These are phyloP conservation scores for Xylariaceae sp. DNA, from an alignment of 2,329 filamentous ascomycete species.

Conservation along the genomic window DNA sequence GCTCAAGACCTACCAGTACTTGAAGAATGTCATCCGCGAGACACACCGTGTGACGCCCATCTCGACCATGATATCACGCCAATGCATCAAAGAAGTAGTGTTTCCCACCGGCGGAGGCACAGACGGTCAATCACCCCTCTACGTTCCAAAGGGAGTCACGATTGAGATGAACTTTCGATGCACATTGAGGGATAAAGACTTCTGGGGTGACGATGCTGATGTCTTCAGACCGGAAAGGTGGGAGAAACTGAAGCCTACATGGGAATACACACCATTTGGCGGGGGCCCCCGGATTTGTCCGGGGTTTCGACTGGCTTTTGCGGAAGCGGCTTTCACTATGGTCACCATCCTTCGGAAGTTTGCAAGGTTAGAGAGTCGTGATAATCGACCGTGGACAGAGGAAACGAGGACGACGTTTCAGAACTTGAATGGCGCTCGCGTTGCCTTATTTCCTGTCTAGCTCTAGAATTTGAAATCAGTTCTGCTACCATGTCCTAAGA, in stretches of 20 bases:
- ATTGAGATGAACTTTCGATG: slow-evolving; percentile 13
- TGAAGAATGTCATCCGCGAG: slow-evolving; percentile 19
- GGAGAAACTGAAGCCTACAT: slow-evolving; percentile 35
- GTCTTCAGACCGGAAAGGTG: slow-evolving; percentile 14
- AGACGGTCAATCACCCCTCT: slow-evolving; percentile 13
- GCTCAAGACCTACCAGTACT: slow-evolving; percentile 18
- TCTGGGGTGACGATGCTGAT: slow-evolving; percentile 16
- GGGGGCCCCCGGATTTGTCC: slow-evolving; percentile 44
- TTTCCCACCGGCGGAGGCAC: slow-evolving; percentile 12
- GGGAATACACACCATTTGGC: slow-evolving; percentile 53
- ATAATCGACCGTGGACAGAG: slow-evolving; percentile 10
- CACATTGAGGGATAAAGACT: slow-evolving; percentile 11
- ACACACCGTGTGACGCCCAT: slow-evolving; percentile 10
- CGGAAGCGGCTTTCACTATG: slow-evolving; percentile 7
- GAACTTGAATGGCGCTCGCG: slow-evolving; percentile 5
- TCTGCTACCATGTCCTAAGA: no score
- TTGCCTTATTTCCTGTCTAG: slow-evolving; percentile 4
- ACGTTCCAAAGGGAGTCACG: slow-evolving; percentile 13
- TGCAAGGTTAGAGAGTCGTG: slow-evolving; percentile 8
- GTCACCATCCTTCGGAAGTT: slow-evolving; percentile 5
- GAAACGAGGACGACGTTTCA: slow-evolving; percentile 7
- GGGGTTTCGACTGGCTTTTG: slow-evolving; percentile 7
- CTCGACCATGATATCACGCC: slow-evolving; percentile 7
- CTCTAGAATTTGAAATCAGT: background rate
- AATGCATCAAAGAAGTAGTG: slow-evolving; percentile 12